Evolutionary conservation across 1,139 yeast genomes (phyloP).

Genomic region (Groenewaldozyma auringiensis): DNA sequence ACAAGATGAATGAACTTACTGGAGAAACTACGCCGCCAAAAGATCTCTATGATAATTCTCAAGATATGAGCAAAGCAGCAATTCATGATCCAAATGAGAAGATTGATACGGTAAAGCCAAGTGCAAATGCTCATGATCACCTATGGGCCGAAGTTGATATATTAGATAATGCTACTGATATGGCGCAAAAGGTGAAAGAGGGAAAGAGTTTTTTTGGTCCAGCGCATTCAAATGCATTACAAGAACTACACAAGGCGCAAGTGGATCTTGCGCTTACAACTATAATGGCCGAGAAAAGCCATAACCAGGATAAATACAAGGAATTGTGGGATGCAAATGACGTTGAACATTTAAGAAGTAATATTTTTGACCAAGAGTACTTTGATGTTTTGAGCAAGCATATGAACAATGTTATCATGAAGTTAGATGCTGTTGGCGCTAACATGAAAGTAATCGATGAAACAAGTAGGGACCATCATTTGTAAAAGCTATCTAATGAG

Average conservation of each 20-base stretch:
- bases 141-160: slow-evolving; percentile 87
- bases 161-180: slow-evolving; percentile 65
- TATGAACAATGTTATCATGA: slow-evolving; percentile 36
- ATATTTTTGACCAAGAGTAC: slow-evolving; percentile 39
- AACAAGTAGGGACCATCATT: slow-evolving; percentile 23
- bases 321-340: slow-evolving; percentile 31
- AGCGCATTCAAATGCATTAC: slow-evolving; percentile 50
- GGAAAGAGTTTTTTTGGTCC: slow-evolving; percentile 57
- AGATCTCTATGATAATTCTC: too few species aligned
- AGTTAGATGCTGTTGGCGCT: slow-evolving; percentile 38
- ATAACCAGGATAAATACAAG: slow-evolving; percentile 17
- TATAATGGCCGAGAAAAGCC: slow-evolving; percentile 30
- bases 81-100: slow-evolving; percentile 9
- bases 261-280: slow-evolving; percentile 51
- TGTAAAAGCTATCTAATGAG: too few species aligned
- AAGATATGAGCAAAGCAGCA: not conserved
- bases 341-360: slow-evolving; percentile 28
- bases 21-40: too few species aligned
- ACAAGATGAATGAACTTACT: too few species aligned
- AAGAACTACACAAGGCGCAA: slow-evolving; percentile 53
- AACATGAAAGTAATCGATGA: slow-evolving; percentile 33
- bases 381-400: slow-evolving; percentile 36
- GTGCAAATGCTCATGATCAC: slow-evolving; percentile 47
- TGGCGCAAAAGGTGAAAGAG: slow-evolving; percentile 49
- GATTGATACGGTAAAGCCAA: slow-evolving; percentile 29